Evolutionary conservation across 2,329 filamentous ascomycete species (phyloP).

Genomic region (Alternaria solani): DNA sequence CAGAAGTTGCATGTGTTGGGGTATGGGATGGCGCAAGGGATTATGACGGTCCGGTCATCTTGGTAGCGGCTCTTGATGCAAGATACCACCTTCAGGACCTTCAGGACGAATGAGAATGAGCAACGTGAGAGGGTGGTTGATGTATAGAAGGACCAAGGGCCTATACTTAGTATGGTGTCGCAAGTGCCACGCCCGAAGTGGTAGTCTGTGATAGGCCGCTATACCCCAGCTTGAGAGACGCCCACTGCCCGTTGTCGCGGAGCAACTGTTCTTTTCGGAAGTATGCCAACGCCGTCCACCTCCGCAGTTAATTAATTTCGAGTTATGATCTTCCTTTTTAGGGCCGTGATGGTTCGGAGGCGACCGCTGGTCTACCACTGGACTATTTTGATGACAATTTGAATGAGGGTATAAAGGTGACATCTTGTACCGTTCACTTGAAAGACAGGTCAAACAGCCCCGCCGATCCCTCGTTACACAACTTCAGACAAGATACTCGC

Average conservation of each 20-base stretch:
- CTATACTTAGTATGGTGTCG: background rate
- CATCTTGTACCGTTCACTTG: background rate
- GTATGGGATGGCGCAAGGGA: slow-evolving; percentile 5
- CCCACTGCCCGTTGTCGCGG: slow-evolving; percentile 10
- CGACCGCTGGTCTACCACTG: slow-evolving; percentile 15
- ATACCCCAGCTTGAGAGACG: background rate
- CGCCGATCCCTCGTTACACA: slow-evolving; percentile 14
- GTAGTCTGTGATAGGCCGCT: slow-evolving; percentile 13
- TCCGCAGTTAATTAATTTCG: slow-evolving; percentile 23
- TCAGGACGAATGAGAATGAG: slow-evolving; percentile 13
- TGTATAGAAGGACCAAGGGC: slow-evolving; percentile 9
- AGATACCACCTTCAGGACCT: background rate
- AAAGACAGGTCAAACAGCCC: slow-evolving; percentile 12
- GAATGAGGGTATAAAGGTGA: slow-evolving; percentile 15
- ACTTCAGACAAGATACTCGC: slow-evolving; percentile 16
- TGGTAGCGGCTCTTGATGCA: slow-evolving; percentile 7
- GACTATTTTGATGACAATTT: background rate
- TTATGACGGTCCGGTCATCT: slow-evolving; percentile 11
- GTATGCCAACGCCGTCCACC: slow-evolving; percentile 7
- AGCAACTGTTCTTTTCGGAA: slow-evolving; percentile 26
- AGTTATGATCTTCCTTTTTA: slow-evolving; percentile 22
- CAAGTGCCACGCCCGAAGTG: slow-evolving; percentile 2
- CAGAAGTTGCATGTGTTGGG: slow-evolving; percentile 6
- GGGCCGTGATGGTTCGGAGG: slow-evolving; percentile 22
- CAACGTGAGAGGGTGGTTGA: slow-evolving; percentile 27